Evolutionary conservation across 345 rosid genomes (phyloP), one percentile per base, ranked within the genome.

Genomic region (Sisymbrium altissimum): DNA sequence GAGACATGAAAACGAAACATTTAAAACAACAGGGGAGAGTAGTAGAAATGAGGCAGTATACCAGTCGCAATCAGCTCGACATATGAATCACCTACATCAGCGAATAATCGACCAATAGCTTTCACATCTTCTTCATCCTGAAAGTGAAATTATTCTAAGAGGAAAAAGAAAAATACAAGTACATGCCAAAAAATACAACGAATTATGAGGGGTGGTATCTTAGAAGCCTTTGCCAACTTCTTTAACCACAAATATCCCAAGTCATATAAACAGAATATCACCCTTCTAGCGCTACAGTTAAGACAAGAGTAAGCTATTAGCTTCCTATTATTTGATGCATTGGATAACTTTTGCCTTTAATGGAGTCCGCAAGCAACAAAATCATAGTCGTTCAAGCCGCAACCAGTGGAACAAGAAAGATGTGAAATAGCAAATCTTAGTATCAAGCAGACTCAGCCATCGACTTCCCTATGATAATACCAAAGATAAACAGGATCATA

Each of bases 61-160:
- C 99, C 99, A 59, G 91, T 85, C 65, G 99, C 98, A 71, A 95
- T 92, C 77, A 92, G 81, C 79, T 95, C 98, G 30, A 92, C 96
- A 76, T 95, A 95, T 53, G 97, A 89, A 87, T 95, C 99, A 46
- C 99, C 99, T 84, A 92, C 85, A 75, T 92, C 99, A 65, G 99
- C 96, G 63, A 95, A 90, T 78, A 95, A 85, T 64, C 97, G 88
- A 79, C 94, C 99, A 71, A 95, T 92, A 72, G 99, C 98, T 81
- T 92, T 95, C 81, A 92, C 87, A 82, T 92, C 99, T 82, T 95
- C 99, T 71, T 92, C 99, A 79, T 95, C 99, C 98, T 95, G 87
- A 68, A 59, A 79, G 76, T 30, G 64, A 78, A 59, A 65, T 38
- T 13, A 21, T 66, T 38, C 6, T 25, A 78, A 78, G 79, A 54